Percentiles rank a stretch among this genome's conserved stretches.
Conservation (phyloP, 495 filamentous ascomycete species). For the Penicillium subrubescens region DNA sequence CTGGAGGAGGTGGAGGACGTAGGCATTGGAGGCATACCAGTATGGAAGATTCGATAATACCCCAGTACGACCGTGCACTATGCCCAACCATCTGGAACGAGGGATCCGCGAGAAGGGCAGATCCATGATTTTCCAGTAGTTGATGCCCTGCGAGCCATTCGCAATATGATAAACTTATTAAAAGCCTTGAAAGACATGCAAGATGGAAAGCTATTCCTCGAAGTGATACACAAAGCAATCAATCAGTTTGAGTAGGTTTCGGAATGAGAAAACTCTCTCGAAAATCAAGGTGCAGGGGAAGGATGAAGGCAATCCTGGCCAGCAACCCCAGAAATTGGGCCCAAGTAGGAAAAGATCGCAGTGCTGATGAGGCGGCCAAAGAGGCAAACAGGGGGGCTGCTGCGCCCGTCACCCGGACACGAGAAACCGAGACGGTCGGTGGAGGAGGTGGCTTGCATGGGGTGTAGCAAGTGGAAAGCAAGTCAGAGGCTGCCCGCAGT, state of each 20-base stretch:
- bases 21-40: conserved; percentile 1
- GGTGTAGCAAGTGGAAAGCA: background rate
- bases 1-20: background rate
- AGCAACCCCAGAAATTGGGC: conserved; percentile 23
- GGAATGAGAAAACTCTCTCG: background rate
- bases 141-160: background rate
- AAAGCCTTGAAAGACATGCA: background rate
- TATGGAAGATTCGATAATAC: conserved; percentile 17
- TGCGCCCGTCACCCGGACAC: conserved; percentile 11
- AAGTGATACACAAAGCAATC: background rate
- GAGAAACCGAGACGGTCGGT: conserved; percentile 9
- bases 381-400: conserved; percentile 18
- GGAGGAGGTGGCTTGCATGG: conserved; percentile 8
- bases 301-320: conserved; percentile 11
- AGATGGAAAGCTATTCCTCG: background rate
- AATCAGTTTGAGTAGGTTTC: background rate
- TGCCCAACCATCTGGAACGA: background rate
- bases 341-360: conserved; percentile 21
- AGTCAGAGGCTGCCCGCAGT: conserved; percentile 3
- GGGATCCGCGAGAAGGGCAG: background rate
- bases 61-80: conserved; percentile 11
- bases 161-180: background rate
- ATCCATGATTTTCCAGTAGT: background rate
- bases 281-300: background rate
- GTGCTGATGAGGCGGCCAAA: conserved; percentile 16